These are phyloP conservation scores for Favolaschia claudopus DNA, from an alignment of 768 basidiomycete species.

Conservation along the genomic window DNA sequence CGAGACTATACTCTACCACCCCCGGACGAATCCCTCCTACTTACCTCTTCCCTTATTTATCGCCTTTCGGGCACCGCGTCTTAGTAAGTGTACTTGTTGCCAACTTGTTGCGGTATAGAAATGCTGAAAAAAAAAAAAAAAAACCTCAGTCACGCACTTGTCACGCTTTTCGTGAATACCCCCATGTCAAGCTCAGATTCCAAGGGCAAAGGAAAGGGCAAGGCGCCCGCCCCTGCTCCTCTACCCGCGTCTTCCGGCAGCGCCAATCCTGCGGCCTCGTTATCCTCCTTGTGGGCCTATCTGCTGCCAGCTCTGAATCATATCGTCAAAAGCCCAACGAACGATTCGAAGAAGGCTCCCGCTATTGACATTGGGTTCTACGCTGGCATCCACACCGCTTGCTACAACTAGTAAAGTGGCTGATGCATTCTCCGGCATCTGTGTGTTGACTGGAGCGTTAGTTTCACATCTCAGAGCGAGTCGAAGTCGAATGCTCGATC, in stretches of 20 bases:
- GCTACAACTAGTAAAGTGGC: constrained; percentile 75
- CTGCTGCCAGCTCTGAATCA: constrained; percentile 78
- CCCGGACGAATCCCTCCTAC: too few species aligned
- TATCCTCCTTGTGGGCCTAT: constrained; percentile 78
- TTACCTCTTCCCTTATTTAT: too few species aligned
- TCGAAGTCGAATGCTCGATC: constrained; percentile 40
- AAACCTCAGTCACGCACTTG: too few species aligned
- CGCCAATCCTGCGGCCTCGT: constrained; percentile 76
- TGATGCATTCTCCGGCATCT: constrained; percentile 12
- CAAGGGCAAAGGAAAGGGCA: constrained; percentile 44
- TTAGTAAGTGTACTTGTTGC: too few species aligned
- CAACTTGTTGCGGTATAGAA: too few species aligned
- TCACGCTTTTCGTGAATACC: too few species aligned
- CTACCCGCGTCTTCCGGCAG: constrained; percentile 57
- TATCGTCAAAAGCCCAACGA: constrained; percentile 74
- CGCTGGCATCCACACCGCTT: constrained; percentile 82
- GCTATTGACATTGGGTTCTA: constrained; percentile 76
- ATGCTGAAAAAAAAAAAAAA: too few species aligned
- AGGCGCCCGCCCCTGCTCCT: constrained; percentile 29
- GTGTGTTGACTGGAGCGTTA: constrained; percentile 32
- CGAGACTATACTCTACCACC: too few species aligned
- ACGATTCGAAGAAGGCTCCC: constrained; percentile 67
- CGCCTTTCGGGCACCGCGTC: too few species aligned
- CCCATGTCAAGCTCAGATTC: constrained; percentile 8
- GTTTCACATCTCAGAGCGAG: constrained; percentile 67